Base-by-base conservation (phyloP, 164 flowering plant species). In the Dillenia suffruticosa region DNA sequence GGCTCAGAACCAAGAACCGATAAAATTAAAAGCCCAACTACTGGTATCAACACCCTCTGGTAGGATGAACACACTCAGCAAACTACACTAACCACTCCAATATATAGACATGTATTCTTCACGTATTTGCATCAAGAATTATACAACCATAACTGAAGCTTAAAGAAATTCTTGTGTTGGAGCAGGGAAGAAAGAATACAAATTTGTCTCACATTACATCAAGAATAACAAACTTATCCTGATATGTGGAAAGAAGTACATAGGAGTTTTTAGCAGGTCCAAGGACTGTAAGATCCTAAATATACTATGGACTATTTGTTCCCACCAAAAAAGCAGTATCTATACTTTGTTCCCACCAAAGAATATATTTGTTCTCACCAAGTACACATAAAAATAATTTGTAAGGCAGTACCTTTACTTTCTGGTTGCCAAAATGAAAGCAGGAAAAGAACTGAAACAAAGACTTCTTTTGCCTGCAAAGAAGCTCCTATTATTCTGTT, bases 281-380 rank as follows among this genome's bases (percentile, higher is more conserved):
- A 74, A 67, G n/a, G 63, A 74, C 32, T 74, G 77, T 74, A 74
- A 48, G 73, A 40, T 32, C 54, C 47, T 5, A 32, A 19, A 32
- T 32, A 4, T 4, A 32, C 40, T 5, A 32, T 32, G 40, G 40
- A 32, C 40, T 32, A 32, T 32, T 32, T 32, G 40, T 4, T 32
- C 40, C 40, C 40, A 32, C 40, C n/a, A n/a, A n/a, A n/a, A n/a
- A n/a, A n/a, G n/a, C n/a, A n/a, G n/a, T n/a, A n/a, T n/a, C n/a
- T n/a, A n/a, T n/a, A n/a, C n/a, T 32, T 32, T 32, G 40, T 4
- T 32, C 40, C 40, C 40, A 32, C 40, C n/a, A n/a, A n/a, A n/a
- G n/a, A n/a, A n/a, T n/a, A n/a, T 32, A 32, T 32, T 32, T 32
- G 40, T 4, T 32, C 40, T 7, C 40, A 32, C 40, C 40, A 32